These are phyloP conservation scores for Lomentospora prolificans DNA, from an alignment of 2,329 filamentous ascomycete genomes.

Conservation along the genomic window DNA sequence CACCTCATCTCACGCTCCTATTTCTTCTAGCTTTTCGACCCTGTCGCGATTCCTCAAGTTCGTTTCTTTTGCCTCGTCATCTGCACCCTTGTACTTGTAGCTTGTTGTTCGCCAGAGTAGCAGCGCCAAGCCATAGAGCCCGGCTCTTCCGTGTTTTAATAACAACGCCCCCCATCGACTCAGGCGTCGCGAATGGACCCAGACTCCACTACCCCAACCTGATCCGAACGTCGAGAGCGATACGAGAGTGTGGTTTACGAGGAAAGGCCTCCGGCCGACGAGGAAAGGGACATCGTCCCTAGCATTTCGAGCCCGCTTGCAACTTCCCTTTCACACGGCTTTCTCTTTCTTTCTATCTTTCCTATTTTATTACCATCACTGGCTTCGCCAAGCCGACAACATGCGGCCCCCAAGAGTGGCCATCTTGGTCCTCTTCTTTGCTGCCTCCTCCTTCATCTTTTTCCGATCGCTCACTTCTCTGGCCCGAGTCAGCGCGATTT, in stretches of 20 bases:
- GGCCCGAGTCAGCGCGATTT: constrained; percentile 15
- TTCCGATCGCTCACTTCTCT: constrained; percentile 40
- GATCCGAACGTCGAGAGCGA: neutral
- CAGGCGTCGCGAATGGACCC: neutral
- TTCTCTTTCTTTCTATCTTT: constrained; percentile 1
- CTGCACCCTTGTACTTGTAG: neutral
- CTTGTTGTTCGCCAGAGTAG: no score
- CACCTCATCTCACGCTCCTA: neutral
- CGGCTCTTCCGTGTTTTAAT: constrained; percentile 1
- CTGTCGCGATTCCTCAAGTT: neutral
- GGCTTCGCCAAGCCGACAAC: constrained; percentile 18
- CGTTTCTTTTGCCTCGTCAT: neutral
- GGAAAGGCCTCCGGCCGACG: constrained; percentile 2
- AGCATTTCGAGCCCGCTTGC: neutral
- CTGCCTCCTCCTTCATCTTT: constrained; percentile 44
- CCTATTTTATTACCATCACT: constrained; percentile 2
- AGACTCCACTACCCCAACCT: neutral
- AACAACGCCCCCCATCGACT: neutral
- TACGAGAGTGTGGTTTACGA: neutral
- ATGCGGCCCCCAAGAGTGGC: constrained; percentile 46
- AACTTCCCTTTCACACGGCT: no score
- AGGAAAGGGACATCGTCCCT: neutral
- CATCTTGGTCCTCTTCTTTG: constrained; percentile 43
- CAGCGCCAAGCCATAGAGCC: neutral
- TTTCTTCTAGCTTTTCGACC: neutral